Evolutionary conservation across 345 rosid species (phyloP).

Genomic region (Salix udensis): DNA sequence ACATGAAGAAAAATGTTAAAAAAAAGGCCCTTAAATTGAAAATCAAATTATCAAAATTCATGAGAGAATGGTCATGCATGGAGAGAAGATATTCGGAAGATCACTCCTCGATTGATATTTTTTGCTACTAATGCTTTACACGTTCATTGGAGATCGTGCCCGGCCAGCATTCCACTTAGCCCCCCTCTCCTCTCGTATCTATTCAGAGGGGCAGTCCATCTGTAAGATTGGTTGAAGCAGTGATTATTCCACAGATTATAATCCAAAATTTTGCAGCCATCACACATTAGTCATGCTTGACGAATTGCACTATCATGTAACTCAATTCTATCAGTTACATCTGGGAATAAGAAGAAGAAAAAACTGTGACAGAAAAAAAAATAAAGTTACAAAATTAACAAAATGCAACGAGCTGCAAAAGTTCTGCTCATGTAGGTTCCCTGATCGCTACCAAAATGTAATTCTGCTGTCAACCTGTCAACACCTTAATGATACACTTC

Average conservation of each 20-base stretch:
- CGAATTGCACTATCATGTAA: constrained; percentile 43
- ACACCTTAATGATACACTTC: constrained; percentile 39
- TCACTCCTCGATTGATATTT: no score
- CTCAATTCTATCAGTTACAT: constrained; percentile 61
- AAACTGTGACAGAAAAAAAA: constrained; percentile 31
- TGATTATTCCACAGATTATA: neutral
- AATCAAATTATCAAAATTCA: no score
- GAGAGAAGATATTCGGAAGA: no score
- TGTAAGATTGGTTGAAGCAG: neutral
- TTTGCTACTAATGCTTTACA: no score
- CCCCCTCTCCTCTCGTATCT: no score
- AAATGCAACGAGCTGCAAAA: constrained; percentile 22
- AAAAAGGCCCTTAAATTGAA: neutral
- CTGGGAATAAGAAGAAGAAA: constrained; percentile 20
- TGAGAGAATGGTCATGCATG: no score
- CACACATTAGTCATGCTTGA: constrained; percentile 4
- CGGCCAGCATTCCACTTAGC: neutral
- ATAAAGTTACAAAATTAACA: constrained; percentile 47
- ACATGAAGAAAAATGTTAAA: neutral
- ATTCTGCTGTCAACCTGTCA: constrained; percentile 32
- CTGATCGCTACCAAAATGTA: constrained; percentile 42
- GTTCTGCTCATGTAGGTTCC: constrained; percentile 26
- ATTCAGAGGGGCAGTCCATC: no score
- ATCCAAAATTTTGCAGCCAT: neutral
- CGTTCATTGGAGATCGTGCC: neutral